A percentile compares a stretch with the other conserved stretches of the same genome.
These are phyloP conservation scores for Colletotrichum abscissum DNA, from an alignment of 2,329 filamentous ascomycete genomes.

Conservation along the genomic window DNA sequence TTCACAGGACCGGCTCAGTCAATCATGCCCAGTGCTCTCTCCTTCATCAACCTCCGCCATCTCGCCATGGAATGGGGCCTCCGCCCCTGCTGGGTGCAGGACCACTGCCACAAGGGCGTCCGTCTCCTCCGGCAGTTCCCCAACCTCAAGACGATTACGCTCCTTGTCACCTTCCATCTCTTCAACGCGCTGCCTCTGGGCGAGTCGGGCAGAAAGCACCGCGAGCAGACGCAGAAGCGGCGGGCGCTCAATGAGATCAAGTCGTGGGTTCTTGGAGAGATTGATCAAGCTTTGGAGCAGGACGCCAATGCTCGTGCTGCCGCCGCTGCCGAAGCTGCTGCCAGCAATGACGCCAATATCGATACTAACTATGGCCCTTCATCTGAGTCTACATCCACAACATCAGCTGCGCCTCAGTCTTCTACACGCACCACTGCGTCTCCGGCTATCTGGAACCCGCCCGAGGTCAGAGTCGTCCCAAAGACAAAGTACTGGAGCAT, in stretches of 20 bases:
- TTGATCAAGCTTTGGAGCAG: neutral
- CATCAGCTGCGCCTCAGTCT: neutral
- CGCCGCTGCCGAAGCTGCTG: too few species aligned
- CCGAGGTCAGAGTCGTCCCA: conserved; percentile 20
- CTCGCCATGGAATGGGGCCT: conserved; percentile 35
- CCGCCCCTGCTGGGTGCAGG: conserved; percentile 20
- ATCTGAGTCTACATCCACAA: too few species aligned
- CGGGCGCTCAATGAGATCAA: conserved; percentile 17
- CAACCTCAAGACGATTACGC: conserved; percentile 10
- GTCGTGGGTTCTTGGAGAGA: neutral
- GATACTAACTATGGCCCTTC: too few species aligned
- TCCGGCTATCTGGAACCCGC: neutral
- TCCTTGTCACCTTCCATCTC: conserved; percentile 20
- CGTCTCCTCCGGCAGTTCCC: conserved; percentile 21
- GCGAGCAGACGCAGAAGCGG: conserved; percentile 2
- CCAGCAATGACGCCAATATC: too few species aligned
- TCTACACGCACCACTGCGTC: too few species aligned
- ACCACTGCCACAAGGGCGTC: neutral
- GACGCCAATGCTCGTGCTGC: neutral
- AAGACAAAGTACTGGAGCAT: conserved; percentile 24
- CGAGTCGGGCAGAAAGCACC: conserved; percentile 6
- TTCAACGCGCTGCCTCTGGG: neutral
- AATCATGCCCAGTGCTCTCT: conserved; percentile 3
- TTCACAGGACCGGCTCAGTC: neutral
- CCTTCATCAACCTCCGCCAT: conserved; percentile 14